Conservation (phyloP, 2,329 filamentous ascomycete genomes). For the Scedosporium dehoogii region DNA sequence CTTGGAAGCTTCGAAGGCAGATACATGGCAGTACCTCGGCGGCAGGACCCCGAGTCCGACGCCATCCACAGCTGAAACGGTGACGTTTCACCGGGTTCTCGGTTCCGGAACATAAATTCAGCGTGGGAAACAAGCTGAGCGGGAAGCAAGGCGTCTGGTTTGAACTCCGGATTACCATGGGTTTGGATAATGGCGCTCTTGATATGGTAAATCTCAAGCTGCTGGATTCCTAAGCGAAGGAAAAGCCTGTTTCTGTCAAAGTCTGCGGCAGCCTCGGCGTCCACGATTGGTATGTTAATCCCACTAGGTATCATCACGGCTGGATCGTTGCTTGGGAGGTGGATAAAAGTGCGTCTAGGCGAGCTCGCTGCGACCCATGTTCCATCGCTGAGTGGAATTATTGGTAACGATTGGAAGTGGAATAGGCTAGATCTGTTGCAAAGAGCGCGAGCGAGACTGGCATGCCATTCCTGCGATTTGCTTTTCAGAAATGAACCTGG, state of each 20-base stretch:
- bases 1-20: neutral
- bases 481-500: neutral
- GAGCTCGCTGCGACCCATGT: slow-evolving; percentile 2
- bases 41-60: neutral
- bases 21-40: slow-evolving; percentile 1
- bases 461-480: slow-evolving; percentile 6
- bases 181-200: neutral
- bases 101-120: neutral
- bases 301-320: neutral
- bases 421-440: neutral
- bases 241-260: neutral
- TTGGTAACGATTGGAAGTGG: neutral
- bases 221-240: neutral
- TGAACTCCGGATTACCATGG: neutral
- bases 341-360: neutral
- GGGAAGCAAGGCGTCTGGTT: neutral
- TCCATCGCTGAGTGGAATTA: slow-evolving; percentile 7
- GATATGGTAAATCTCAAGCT: neutral
- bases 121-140: neutral
- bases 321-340: neutral
- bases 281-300: slow-evolving; percentile 5
- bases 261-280: neutral
- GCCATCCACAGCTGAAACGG: slow-evolving; percentile 4
- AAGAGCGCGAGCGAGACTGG: neutral
- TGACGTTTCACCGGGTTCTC: neutral